Conservation (phyloP, 345 rosid genomes). For the Erucastrum elatum region DNA sequence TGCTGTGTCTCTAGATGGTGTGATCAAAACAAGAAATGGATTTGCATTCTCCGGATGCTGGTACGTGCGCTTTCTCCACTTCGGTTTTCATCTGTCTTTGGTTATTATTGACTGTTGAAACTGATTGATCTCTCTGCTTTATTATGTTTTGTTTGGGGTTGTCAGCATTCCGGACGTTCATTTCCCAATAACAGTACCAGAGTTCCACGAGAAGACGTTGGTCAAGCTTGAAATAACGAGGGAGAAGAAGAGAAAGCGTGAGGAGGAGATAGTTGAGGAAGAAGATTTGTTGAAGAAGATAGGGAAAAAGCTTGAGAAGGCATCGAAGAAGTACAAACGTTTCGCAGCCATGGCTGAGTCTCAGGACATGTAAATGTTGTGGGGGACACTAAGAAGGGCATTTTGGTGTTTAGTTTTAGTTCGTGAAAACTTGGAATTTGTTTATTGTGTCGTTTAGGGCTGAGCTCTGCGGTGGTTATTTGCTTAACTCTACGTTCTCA, state of each 20-base stretch:
- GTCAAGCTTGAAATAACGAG: background rate
- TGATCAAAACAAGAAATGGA: constrained; percentile 48
- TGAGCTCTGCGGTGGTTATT: background rate
- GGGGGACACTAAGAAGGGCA: background rate
- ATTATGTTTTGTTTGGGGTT: background rate
- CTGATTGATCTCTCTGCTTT: background rate
- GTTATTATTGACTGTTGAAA: constrained; percentile 8
- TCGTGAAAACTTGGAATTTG: background rate
- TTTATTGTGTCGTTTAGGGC: background rate
- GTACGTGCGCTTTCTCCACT: constrained; percentile 3
- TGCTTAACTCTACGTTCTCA: background rate
- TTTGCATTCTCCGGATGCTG: constrained; percentile 44
- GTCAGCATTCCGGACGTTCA: constrained; percentile 28
- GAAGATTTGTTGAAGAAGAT: background rate
- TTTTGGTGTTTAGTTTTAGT: background rate
- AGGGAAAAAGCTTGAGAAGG: constrained; percentile 18
- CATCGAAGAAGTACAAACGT: background rate
- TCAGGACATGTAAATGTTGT: background rate
- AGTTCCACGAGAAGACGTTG: constrained; percentile 19
- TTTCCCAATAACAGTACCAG: constrained; percentile 25
- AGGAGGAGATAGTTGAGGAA: constrained; percentile 1
- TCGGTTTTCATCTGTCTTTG: constrained; percentile 2
- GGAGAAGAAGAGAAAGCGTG: constrained; percentile 15
- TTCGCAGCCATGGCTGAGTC: background rate
- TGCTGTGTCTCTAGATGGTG: constrained; percentile 64